Evolutionary conservation across 495 filamentous ascomycete species (phyloP), one percentile per base, ranked within the genome.

Genomic region (Daldinia caldariorum): DNA sequence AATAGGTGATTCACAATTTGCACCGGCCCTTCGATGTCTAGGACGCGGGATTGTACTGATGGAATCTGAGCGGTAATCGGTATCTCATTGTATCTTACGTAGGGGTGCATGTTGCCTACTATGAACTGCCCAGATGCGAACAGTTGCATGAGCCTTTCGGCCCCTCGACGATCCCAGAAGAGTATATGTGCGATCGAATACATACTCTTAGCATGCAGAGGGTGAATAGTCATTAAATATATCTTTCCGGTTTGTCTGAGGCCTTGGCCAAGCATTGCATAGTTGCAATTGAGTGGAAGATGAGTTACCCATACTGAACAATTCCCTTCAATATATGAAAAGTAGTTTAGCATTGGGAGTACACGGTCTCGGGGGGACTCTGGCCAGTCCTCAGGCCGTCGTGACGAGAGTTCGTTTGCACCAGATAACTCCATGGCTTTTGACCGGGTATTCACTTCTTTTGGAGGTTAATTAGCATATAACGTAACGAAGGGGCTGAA

Each of bases 241-340:
- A 63, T 56, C n/a, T 63, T 63, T 2, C 61, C 61, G 13, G 61
- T 50, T 0, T 10, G 9, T 12, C 50, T 50, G 6, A 63, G 38
- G 7, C 4, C 16, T 0, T 14, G 4, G n/a, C 29, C 26, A 16
- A 61, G 47, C 45, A 20, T 45, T 0, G n/a, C 2, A 6, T 6
- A 31, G 16, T 45, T 26, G 20, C 59, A 61, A 2, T 16, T 0
- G 0, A 16, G 26, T 20, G 61, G 61, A 7, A 63, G 26, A 7
- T n/a, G 29, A 12, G 38, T 57, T 22, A 63, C 45, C 61, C 51
- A 63, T 6, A 63, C 37, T 1, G 61, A 63, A 29, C 61, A 63
- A 35, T 22, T 56, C 4, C 13, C 1, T 10, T 45, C 20, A 13
- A 63, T 63, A 13, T 56, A n/a, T 18, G 45, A 12, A 4, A 34